Conservation (phyloP, 192 early-diverging fungal species). For the Irineochytrium annulatum region DNA sequence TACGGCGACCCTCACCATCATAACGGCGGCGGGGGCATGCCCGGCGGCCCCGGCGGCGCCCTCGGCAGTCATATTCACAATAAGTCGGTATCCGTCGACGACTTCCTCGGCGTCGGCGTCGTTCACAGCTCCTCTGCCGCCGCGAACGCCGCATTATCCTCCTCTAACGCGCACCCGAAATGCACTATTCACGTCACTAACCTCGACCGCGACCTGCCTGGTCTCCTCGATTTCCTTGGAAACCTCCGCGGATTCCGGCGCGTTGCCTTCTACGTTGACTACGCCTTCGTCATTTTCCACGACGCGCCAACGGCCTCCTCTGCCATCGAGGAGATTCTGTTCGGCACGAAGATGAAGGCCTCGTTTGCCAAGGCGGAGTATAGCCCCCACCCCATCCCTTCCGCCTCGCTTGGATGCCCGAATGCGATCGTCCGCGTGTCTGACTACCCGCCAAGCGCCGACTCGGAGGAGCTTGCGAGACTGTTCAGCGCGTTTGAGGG, state of each 20-base stretch:
- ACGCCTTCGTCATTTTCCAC: constrained; percentile 46
- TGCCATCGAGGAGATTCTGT: constrained; percentile 48
- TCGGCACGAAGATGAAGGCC: constrained; percentile 48
- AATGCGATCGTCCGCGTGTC: constrained; percentile 40
- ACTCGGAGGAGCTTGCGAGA: constrained; percentile 32
- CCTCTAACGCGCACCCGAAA: constrained; percentile 29
- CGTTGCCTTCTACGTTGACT: constrained; percentile 50
- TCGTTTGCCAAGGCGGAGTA: constrained; percentile 47
- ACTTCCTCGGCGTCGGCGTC: not conserved
- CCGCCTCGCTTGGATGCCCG: constrained; percentile 32
- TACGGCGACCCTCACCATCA: no score
- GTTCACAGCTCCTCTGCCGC: not conserved
- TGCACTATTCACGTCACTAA: constrained; percentile 50
- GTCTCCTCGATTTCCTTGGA: constrained; percentile 34
- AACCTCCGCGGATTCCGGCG: constrained; percentile 34
- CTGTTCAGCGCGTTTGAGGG: constrained; percentile 36
- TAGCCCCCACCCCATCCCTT: constrained; percentile 34
- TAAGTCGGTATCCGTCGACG: not conserved
- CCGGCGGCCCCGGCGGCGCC: no score
- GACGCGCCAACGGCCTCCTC: constrained; percentile 31
- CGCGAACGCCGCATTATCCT: no score
- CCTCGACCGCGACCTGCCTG: constrained; percentile 33
- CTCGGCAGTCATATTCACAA: no score
- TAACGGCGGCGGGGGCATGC: not conserved
- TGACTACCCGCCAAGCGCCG: constrained; percentile 40